Evolutionary conservation across 768 basidiomycete species (phyloP), one percentile per base, ranked within the genome.

Genomic region (Amyloporia xantha): DNA sequence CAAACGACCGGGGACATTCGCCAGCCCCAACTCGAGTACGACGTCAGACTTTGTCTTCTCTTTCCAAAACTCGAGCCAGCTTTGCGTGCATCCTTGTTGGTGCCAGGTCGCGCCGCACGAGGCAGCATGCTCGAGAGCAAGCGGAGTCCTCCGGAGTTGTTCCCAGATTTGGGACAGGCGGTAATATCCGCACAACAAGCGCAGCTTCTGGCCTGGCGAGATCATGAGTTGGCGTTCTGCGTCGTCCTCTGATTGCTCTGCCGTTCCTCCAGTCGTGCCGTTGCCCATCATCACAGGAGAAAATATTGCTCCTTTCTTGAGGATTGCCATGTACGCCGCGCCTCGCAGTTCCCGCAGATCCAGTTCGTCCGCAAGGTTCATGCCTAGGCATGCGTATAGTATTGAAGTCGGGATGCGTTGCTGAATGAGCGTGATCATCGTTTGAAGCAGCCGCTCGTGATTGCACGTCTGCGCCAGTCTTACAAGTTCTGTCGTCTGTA

Each of bases 51-150:
- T 73, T 23, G 81, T 78, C 64, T 82, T 84, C 55, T 86, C 84
- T 64, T 82, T 84, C 86, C 86, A 88, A 60, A 86, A 88, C 45
- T 86, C 85, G 10, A 77, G 60, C 84, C 85, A 88, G 48, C 78
- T 78, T 62, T 84, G 83, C 20, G 73, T 77, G 55, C 86, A 88
- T 17, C 78, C 76, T 48, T 82, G 79, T 56, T 84, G 82, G 58
- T 84, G 81, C 82, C 84, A 87, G 9, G 78, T 81, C 13, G 81
- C 75, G 36, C 74, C 77, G 55, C 86, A 86, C 3, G 76, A 66
- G 6, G 75, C 62, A 1, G 80, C 74, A 56, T 88, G 86, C 25
- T 81, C 80, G 53, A 87, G 84, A n/a, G 63, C 60, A 25, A 80
- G 74, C 4, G 84, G 82, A 13, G 68, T 64, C 3, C 63, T 62